Evolutionary conservation across 2,329 filamentous ascomycete genomes (phyloP), one percentile per base, ranked within the genome.

Genomic region (Apiospora aurea): DNA sequence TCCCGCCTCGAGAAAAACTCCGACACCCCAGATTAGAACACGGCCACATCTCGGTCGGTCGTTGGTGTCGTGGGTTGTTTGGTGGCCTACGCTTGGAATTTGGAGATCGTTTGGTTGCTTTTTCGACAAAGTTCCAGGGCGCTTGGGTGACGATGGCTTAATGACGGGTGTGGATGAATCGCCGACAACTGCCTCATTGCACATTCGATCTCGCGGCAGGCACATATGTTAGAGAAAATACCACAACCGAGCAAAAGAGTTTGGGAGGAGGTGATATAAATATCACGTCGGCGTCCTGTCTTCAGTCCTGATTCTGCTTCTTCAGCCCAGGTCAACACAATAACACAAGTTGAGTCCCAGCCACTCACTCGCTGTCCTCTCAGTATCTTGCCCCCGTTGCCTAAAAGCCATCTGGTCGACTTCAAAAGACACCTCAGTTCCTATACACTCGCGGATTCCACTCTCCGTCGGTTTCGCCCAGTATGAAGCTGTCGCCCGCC

Each of bases 401-500:
- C 34, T 61, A 21, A n/a, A n/a, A 38, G 29, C 6, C 57, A n/a
- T 24, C 57, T 41, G 57, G 29, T 24, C 57, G 41, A 64, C 1
- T 21, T 41, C 24, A 8, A 34, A 41, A 41, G 34, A n/a, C 57
- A 18, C 57, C 10, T 41, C n/a, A 34, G 34, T 41, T n/a, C 2
- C 34, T 41, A 6, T 2, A 41, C 57, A 21, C 2, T 5, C 29
- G 57, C 18, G n/a, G 10, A 51, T 26, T 26, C n/a, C 49, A 13
- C 16, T 13, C 26, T 14, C 7, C 29, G 26, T 21, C 21, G 6
- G 24, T 2, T 21, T 38, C 24, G 18, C 18, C 61, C 67, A 73
- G 21, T 14, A 77, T 76, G 76, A 74, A 72, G 70, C 21, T 53
- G 24, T 73, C 73, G 4, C 57, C 57, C 34, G 41, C 10, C 24